phyloP scores from a whole-genome alignment of 2,329 filamentous ascomycete genomes.

The Rutstroemia sydowiana region DNA sequence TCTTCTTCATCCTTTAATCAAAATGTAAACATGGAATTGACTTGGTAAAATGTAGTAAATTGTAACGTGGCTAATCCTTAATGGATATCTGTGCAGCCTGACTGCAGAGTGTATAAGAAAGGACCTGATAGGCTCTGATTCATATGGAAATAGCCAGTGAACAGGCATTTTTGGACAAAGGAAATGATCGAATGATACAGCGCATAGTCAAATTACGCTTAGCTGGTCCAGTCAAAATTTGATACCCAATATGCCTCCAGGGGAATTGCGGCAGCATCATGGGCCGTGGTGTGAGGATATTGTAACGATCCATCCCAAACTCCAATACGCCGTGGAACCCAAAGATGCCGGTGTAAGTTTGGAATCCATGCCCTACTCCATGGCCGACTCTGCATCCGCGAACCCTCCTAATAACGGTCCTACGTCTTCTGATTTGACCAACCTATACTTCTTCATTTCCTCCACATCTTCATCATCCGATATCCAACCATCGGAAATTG shows the following conservation, averaged over 20 bases:
- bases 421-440: conserved; percentile 29
- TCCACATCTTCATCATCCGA: conserved; percentile 30
- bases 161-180: conserved; percentile 27
- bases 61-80: conserved; percentile 29
- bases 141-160: conserved; percentile 27
- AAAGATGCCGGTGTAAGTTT: conserved; percentile 14
- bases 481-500: conserved; percentile 38
- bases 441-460: conserved; percentile 23
- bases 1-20: conserved; percentile 24
- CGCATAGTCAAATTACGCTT: conserved; percentile 30
- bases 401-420: conserved; percentile 30
- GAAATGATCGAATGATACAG: conserved; percentile 31
- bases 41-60: conserved; percentile 25
- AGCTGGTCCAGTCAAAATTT: conserved; percentile 29
- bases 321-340: conserved; percentile 27
- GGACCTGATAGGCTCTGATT: conserved; percentile 28
- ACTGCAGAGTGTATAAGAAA: conserved; percentile 27
- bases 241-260: conserved; percentile 23
- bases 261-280: conserved; percentile 18
- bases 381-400: conserved; percentile 27
- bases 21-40: conserved; percentile 12
- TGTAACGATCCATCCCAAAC: conserved; percentile 22
- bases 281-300: conserved; percentile 24
- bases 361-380: conserved; percentile 24
- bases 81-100: conserved; percentile 28